phyloP scores from a whole-genome alignment of 352 stramenopile species.

The Pelagophyceae sp. region DNA sequence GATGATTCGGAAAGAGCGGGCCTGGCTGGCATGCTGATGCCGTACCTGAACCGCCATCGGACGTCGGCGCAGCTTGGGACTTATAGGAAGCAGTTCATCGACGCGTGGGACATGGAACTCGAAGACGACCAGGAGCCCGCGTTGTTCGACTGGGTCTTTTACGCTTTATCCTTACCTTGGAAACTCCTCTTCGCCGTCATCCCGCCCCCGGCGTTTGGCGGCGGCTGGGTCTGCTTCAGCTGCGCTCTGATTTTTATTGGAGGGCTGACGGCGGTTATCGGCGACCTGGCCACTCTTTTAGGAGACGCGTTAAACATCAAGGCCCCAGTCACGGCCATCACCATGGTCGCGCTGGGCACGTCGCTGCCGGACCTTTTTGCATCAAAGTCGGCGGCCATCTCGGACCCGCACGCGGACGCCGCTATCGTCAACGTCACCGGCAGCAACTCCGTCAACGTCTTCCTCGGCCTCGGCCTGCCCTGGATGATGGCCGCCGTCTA shows the following conservation, averaged over 20 bases:
- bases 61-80: too few species aligned
- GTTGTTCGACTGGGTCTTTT: slow-evolving; percentile 27
- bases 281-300: slow-evolving; percentile 40
- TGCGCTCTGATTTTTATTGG: slow-evolving; percentile 37
- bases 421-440: slow-evolving; percentile 43
- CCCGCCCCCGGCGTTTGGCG: slow-evolving; percentile 31
- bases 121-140: slow-evolving; percentile 21
- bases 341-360: slow-evolving; percentile 41
- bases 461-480: slow-evolving; percentile 40
- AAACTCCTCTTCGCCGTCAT: slow-evolving; percentile 39
- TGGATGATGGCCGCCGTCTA: slow-evolving; percentile 40
- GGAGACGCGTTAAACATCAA: slow-evolving; percentile 39
- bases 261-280: slow-evolving; percentile 34
- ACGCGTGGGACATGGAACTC: slow-evolving; percentile 26
- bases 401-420: slow-evolving; percentile 37
- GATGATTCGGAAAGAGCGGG: slow-evolving; percentile 28
- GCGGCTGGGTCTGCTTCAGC: slow-evolving; percentile 34
- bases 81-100: slow-evolving; percentile 33
- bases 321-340: slow-evolving; percentile 38
- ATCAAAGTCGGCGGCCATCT: slow-evolving; percentile 33
- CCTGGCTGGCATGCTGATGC: slow-evolving; percentile 27
- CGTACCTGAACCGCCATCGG: slow-evolving; percentile 26
- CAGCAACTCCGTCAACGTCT: slow-evolving; percentile 43
- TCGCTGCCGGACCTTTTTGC: slow-evolving; percentile 43
- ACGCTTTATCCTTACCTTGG: slow-evolving; percentile 32